A percentile compares a stretch with the other conserved stretches of the same genome.
phyloP scores from a whole-genome alignment of 805 yeast species.

The Naumovozyma castellii region DNA sequence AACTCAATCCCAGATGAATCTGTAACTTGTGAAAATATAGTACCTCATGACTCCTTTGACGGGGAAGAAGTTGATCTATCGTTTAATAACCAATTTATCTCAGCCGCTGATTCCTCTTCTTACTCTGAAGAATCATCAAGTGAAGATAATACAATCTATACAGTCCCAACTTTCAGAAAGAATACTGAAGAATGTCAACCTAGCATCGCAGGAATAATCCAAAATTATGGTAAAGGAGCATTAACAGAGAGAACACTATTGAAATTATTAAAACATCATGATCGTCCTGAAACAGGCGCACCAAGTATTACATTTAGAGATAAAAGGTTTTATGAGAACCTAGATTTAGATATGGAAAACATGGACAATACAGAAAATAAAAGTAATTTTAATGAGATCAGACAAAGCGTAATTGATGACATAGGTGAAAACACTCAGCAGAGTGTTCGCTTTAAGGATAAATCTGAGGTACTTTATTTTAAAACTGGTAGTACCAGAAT shows the following conservation, averaged over 20 bases:
- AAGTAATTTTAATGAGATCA: not conserved
- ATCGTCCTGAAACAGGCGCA: too few relatives aligned
- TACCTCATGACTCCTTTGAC: not conserved
- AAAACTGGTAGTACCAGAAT: too few relatives aligned
- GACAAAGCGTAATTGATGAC: not conserved
- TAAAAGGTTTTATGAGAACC: conserved; percentile 14
- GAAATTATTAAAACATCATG: not conserved
- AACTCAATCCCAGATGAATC: not conserved
- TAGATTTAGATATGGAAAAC: not conserved
- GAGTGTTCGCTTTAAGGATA: conserved; percentile 5
- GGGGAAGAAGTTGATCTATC: not conserved
- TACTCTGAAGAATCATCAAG: not conserved
- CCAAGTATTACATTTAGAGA: conserved; percentile 1
- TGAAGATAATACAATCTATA: conserved; percentile 7
- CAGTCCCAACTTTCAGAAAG: conserved; percentile 38
- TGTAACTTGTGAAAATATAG: not conserved
- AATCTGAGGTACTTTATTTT: conserved; percentile 1
- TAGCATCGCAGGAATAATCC: conserved; percentile 12
- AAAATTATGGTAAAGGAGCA: conserved; percentile 12
- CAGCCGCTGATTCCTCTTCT: not conserved
- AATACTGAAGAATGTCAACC: conserved; percentile 3
- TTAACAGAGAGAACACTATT: conserved; percentile 8
- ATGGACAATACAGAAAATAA: not conserved
- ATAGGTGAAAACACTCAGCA: not conserved
- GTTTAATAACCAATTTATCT: not conserved